phyloP scores from a whole-genome alignment of 495 filamentous ascomycete genomes.

The Entonaema liquescens region DNA sequence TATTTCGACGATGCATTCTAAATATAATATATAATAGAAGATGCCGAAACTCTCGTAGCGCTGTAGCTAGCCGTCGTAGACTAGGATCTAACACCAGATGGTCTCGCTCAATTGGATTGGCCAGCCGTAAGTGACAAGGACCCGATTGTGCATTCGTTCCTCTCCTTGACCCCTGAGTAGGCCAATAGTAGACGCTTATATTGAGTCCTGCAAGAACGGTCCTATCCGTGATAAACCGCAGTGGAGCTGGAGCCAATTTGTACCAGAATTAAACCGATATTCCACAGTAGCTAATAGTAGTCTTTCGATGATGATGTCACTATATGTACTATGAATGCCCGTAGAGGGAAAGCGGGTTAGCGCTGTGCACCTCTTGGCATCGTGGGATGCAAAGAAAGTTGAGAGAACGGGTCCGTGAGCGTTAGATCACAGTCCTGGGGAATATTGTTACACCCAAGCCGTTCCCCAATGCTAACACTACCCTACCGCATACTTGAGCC shows the following conservation, averaged over 20 bases:
- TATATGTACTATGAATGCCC: constrained; percentile 17
- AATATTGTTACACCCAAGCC: constrained; percentile 1
- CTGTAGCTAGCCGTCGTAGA: constrained; percentile 3
- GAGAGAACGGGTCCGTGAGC: constrained; percentile 3
- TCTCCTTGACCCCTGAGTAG: constrained; percentile 16
- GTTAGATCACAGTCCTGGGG: constrained; percentile 1
- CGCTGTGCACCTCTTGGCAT: constrained; percentile 29
- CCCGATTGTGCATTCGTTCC: constrained; percentile 17
- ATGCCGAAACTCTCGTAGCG: not conserved
- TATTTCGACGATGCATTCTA: not conserved
- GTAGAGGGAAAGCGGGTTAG: constrained; percentile 30
- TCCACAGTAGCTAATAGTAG: constrained; percentile 19
- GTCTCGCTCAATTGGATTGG: constrained; percentile 13
- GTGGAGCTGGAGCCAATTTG: constrained; percentile 29
- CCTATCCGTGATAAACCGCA: constrained; percentile 36
- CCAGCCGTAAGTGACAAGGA: constrained; percentile 9
- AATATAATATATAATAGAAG: not conserved
- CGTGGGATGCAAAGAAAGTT: constrained; percentile 23
- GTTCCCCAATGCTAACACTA: not conserved
- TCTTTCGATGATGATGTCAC: constrained; percentile 43
- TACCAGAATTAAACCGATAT: constrained; percentile 19
- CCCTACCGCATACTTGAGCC: not conserved
- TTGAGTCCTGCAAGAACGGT: constrained; percentile 23
- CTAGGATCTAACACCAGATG: constrained; percentile 3
- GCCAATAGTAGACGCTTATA: constrained; percentile 4